phyloP scores from a whole-genome alignment of 306 rosid species.

The Cajanus cajan region DNA sequence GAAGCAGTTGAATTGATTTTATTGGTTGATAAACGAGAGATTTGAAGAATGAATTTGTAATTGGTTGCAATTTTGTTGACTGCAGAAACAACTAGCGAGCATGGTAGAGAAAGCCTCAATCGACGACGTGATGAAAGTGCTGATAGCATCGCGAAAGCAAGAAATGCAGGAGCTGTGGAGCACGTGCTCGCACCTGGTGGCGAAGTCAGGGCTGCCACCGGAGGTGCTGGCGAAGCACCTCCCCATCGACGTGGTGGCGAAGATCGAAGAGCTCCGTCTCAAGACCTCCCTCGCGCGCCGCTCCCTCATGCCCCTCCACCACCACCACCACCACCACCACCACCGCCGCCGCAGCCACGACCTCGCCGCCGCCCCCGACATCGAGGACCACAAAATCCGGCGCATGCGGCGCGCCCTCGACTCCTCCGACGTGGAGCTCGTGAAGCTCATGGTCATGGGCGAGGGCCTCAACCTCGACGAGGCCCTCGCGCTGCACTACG shows the following conservation, averaged over 20 bases:
- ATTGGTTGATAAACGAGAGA: too few species aligned
- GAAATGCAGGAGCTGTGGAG: constrained; percentile 99
- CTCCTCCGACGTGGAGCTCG: constrained; percentile 92
- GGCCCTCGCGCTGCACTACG: constrained; percentile 84
- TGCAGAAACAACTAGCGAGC: constrained; percentile 90
- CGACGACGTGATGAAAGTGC: constrained; percentile 96
- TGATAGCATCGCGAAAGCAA: constrained; percentile 85
- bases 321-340: constrained; percentile 51
- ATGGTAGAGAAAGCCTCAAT: constrained; percentile 98
- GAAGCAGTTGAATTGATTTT: too few species aligned
- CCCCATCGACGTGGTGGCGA: constrained; percentile 76
- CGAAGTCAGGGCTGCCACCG: constrained; percentile 90
- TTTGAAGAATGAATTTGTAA: too few species aligned
- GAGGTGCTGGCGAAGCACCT: constrained; percentile 90
- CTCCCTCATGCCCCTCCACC: constrained; percentile 47
- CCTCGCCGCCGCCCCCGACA: constrained; percentile 65
- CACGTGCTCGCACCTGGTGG: constrained; percentile 90
- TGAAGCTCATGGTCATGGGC: constrained; percentile 97
- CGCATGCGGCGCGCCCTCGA: constrained; percentile 87
- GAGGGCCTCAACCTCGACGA: constrained; percentile 94
- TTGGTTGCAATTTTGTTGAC: too few species aligned
- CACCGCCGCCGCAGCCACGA: too few species aligned
- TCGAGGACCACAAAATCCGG: constrained; percentile 88
- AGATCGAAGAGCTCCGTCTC: constrained; percentile 92
- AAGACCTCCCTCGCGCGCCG: constrained; percentile 78